Evolutionary conservation across 139 green algal genomes (phyloP).

Genomic region (Gonium pectorale): DNA sequence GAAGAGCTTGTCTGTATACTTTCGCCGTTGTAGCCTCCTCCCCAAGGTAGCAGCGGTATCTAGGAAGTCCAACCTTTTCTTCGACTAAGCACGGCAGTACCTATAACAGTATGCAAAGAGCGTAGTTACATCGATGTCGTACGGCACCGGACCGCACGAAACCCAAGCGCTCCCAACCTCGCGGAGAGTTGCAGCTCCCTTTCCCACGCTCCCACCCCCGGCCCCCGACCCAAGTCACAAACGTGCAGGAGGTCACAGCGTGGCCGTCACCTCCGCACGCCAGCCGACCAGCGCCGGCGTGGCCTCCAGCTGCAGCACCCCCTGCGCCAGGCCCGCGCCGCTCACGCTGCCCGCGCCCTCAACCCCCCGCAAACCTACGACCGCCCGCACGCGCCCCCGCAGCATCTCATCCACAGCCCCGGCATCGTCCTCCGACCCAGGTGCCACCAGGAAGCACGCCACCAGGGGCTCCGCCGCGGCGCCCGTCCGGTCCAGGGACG

Average conservation of each 20-base stretch:
- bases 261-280: slow-evolving; percentile 4
- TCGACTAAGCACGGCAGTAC: too few species aligned
- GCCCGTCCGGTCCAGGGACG: background rate
- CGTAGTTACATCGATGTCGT: too few species aligned
- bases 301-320: slow-evolving; percentile 13
- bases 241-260: background rate
- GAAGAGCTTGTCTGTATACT: too few species aligned
- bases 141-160: too few species aligned
- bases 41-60: too few species aligned
- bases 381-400: background rate
- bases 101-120: too few species aligned
- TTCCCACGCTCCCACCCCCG: too few species aligned
- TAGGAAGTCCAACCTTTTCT: too few species aligned
- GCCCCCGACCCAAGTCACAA: background rate
- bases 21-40: too few species aligned
- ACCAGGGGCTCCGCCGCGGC: background rate
- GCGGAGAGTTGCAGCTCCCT: too few species aligned
- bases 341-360: background rate
- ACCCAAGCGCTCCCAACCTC: too few species aligned
- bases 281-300: slow-evolving; percentile 32
- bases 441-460: slow-evolving; percentile 11
- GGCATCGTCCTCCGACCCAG: background rate
- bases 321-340: slow-evolving; percentile 31
- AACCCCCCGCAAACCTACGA: background rate
- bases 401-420: background rate